A percentile compares a stretch with the other conserved stretches of the same genome.
phyloP scores from a whole-genome alignment of 2,329 filamentous ascomycete genomes.

The Hypoxylon sp. region DNA sequence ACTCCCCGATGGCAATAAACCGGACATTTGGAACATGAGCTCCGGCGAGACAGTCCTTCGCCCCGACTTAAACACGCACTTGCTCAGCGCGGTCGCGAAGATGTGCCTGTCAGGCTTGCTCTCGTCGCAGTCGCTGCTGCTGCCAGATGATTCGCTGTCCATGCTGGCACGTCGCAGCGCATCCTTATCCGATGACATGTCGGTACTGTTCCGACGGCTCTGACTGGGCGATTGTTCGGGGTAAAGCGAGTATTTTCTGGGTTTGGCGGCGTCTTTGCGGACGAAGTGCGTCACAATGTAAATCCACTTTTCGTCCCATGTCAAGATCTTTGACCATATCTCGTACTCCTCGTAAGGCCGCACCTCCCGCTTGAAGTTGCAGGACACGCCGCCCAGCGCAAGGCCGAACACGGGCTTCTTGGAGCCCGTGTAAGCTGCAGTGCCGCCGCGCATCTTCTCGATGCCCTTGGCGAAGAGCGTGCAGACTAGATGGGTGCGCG shows the following conservation, averaged over 20 bases:
- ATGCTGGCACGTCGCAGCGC: slow-evolving; percentile 16
- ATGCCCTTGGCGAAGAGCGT: slow-evolving; percentile 55
- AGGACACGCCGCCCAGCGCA: slow-evolving; percentile 66
- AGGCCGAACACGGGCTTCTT: slow-evolving; percentile 49
- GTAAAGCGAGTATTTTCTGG: slow-evolving; percentile 49
- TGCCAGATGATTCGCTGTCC: slow-evolving; percentile 24
- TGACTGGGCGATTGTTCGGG: slow-evolving; percentile 46
- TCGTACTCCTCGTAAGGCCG: slow-evolving; percentile 65
- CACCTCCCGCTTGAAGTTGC: slow-evolving; percentile 66
- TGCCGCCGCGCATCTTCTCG: slow-evolving; percentile 51
- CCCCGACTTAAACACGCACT: slow-evolving; percentile 71
- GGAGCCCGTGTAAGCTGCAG: slow-evolving; percentile 47
- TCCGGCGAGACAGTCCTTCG: slow-evolving; percentile 75
- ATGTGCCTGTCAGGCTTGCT: slow-evolving; percentile 48
- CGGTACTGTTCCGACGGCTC: slow-evolving; percentile 19
- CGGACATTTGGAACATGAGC: slow-evolving; percentile 68
- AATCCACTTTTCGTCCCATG: slow-evolving; percentile 69
- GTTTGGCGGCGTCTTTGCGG: slow-evolving; percentile 52
- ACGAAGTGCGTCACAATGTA: slow-evolving; percentile 67
- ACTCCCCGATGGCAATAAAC: slow-evolving; percentile 65
- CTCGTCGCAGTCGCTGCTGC: slow-evolving; percentile 14
- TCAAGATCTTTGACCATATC: slow-evolving; percentile 63
- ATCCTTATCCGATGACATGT: slow-evolving; percentile 25
- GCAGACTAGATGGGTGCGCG: slow-evolving; percentile 72
- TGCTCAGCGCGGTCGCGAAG: slow-evolving; percentile 65